Conservation (phyloP, 768 basidiomycete genomes). For the Tephrocybe rancida region DNA sequence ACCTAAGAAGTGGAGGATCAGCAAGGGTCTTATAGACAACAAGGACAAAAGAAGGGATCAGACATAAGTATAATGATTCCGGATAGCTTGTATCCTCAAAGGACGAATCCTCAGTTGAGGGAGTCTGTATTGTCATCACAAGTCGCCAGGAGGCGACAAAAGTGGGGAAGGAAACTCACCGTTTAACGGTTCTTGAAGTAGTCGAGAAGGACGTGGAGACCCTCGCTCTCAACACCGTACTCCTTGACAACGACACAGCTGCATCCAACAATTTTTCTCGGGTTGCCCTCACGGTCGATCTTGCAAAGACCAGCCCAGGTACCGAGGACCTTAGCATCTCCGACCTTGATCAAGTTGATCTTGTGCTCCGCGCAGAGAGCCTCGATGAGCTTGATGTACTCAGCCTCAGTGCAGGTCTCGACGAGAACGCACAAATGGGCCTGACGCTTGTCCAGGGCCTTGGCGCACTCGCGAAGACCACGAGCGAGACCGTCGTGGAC, state of each 20-base stretch:
- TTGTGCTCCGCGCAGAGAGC: constrained; percentile 99
- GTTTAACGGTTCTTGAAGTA: constrained; percentile 95
- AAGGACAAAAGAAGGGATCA: constrained; percentile 40
- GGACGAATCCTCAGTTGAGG: constrained; percentile 79
- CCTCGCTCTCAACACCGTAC: constrained; percentile 94
- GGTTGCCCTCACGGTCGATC: constrained; percentile 98
- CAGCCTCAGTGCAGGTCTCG: constrained; percentile 98
- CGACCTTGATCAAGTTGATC: constrained; percentile 99
- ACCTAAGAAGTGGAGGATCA: not conserved
- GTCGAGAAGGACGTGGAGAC: constrained; percentile 89
- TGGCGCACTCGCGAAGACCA: constrained; percentile 96
- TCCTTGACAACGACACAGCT: constrained; percentile 97
- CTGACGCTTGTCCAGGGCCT: constrained; percentile 98
- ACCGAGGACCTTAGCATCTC: constrained; percentile 96
- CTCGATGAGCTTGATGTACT: constrained; percentile 99
- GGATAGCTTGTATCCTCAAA: constrained; percentile 80
- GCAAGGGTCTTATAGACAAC: not conserved
- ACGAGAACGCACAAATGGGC: constrained; percentile 98
- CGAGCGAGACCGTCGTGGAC: constrained; percentile 98
- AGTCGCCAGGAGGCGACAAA: not conserved
- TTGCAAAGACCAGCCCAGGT: constrained; percentile 99
- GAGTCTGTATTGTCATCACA: constrained; percentile 89
- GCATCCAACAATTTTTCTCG: constrained; percentile 93
- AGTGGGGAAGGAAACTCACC: constrained; percentile 23
- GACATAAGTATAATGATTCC: constrained; percentile 84